Evolutionary conservation across 2,329 filamentous ascomycete species (phyloP), one percentile per base, ranked within the genome.

Genomic region (Trichoderma sp.): DNA sequence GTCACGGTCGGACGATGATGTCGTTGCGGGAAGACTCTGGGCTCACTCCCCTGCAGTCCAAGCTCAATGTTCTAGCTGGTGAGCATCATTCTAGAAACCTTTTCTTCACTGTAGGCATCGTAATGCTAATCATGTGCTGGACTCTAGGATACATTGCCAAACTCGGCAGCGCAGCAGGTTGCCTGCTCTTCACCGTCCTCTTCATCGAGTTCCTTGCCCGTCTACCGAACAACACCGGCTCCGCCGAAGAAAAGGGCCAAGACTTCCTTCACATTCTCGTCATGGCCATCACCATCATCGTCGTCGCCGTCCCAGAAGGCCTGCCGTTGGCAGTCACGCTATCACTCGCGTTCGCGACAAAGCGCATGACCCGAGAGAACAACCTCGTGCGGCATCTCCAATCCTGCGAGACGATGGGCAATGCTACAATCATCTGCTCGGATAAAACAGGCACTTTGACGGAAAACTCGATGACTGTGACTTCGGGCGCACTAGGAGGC

Each of bases 121-220:
- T 4, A 24, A 28, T 24, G 41, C 54, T 57, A 30, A 57, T 30
- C 24, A 51, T 19, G 3, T 10, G 28, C 2, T 28, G 24, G 24
- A 7, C 39, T 57, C 17, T 30, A 57, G 55, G 41, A 10, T 71
- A 70, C 41, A 78, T 78, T 57, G 77, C 77, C n/a, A 78, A 75
- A 67, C 67, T 76, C 28, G 84, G 84, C 30, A 86, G 89, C 70
- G 86, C 85, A 63, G 88, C 91, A 39, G 90, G 90, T 51, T 76
- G 90, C 15, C 77, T 93, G 7, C 81, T 94, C 21, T 94, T 95
- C 74, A 78, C 92, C 60, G 89, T 92, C 26, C 81, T 93, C 14
- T 86, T 93, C 71, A 91, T 94, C 79, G 88, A 91, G 72, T 94
- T 93, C 73, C 79, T 91, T 26, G 88, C 84, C 41, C 76, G 82